phyloP scores from a whole-genome alignment of 1,284 basidiomycete species.

The Cryptococcus sp. region DNA sequence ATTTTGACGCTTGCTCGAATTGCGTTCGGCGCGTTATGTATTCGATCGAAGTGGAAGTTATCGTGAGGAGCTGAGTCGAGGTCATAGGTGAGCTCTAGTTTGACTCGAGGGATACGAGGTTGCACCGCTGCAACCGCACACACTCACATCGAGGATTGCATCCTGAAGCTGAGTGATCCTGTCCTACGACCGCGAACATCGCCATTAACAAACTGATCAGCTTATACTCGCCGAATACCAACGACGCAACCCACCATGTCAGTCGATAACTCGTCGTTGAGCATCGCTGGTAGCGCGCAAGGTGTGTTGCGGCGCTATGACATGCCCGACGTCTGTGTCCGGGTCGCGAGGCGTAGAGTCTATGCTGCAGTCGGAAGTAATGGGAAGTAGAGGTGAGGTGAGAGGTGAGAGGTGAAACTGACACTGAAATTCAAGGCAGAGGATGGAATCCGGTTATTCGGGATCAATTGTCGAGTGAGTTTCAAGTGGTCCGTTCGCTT shows the following conservation, averaged over 20 bases:
- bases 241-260: slow-evolving; percentile 44
- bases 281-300: slow-evolving; percentile 37
- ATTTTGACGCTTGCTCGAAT: slow-evolving; percentile 46
- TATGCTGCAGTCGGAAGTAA: no score
- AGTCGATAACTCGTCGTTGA: slow-evolving; percentile 53
- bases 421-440: no score
- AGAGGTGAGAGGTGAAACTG: no score
- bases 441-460: no score
- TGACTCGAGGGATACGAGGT: neutral
- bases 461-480: no score
- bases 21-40: slow-evolving; percentile 51
- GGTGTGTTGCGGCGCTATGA: slow-evolving; percentile 1
- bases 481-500: no score
- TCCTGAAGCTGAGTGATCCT: slow-evolving; percentile 55
- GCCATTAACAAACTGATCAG: neutral
- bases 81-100: neutral
- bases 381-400: no score
- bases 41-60: slow-evolving; percentile 51
- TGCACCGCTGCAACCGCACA: neutral
- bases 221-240: neutral
- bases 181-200: slow-evolving; percentile 31
- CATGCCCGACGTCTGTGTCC: slow-evolving; percentile 2
- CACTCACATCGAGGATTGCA: slow-evolving; percentile 51
- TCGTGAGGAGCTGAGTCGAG: slow-evolving; percentile 42
- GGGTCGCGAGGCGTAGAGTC: no score